Evolutionary conservation across 108 stramenopile species (phyloP), one percentile per base, ranked within the genome.

Genomic region (Licmophora abbreviata): DNA sequence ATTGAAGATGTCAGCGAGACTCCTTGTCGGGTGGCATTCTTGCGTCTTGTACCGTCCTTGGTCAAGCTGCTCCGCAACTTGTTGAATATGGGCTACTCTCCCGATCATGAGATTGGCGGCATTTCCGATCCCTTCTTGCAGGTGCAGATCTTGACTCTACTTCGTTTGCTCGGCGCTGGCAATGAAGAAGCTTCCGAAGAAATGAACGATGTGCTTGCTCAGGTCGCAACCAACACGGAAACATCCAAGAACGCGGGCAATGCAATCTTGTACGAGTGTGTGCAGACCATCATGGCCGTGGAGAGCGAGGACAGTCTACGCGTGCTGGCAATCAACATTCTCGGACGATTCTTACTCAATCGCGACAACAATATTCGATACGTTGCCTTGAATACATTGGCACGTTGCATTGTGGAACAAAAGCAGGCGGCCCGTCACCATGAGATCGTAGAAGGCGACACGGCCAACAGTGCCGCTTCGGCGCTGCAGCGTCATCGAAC

Each of bases 331-430:
- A 76, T 99, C 48, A 99, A 98, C 63, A 98, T 99, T 46, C 79
- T 99, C 29, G 99, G 99, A 33, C 75, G 97, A 24, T 99, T 99
- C 64, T 72, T 99, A 25, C 71, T 97, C 30, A 97, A 98, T 61
- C 84, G 95, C 3, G 99, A 99, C 71, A 98, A 99, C 76, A 99
- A 99, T 68, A 98, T 99, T 70, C 88, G 97, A 29, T 99, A 99
- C 65, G 97, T 99, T 28, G 99, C 97, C 9, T 70, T 99, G 55
- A 96, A 95, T 51, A 95, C 95, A 10, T 71, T 99, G 41, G 63
- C 84, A 3, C 54, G 66, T 43, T 85, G 81, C 21, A 79, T 83
- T 47, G 70, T 71, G 44, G 84, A 84, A 46, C 62, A 75, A 21
- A 48, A 68, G 21, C 41, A 62, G 4, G 12, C 29, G 3, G 54